phyloP scores from a whole-genome alignment of 805 yeast species.

The Jamesozyma piceae region DNA sequence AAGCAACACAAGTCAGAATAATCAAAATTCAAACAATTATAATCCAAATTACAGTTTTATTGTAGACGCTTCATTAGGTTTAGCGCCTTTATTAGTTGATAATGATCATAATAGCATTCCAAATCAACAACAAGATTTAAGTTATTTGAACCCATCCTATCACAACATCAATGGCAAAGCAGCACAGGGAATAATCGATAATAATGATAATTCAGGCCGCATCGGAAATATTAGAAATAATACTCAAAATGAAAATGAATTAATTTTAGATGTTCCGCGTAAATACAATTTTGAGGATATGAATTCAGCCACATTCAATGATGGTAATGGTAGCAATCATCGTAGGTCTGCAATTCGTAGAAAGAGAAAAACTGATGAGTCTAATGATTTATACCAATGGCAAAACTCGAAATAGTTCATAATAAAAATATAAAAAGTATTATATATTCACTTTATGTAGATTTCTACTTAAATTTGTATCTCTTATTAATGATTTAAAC shows the following conservation, averaged over 20 bases:
- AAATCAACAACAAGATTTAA: background rate
- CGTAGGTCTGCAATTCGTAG: conserved; percentile 3
- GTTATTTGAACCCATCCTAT: background rate
- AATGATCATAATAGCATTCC: background rate
- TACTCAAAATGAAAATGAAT: background rate
- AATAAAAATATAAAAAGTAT: no score
- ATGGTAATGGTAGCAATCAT: background rate
- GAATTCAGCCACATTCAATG: background rate
- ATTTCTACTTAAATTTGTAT: no score
- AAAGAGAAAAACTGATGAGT: conserved; percentile 3
- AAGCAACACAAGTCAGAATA: background rate
- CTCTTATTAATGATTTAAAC: no score
- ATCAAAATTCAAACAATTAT: background rate
- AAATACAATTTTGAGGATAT: conserved; percentile 1
- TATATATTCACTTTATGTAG: no score
- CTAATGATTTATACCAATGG: conserved; percentile 5
- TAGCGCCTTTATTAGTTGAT: conserved; percentile 53
- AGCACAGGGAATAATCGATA: background rate
- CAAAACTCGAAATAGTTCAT: conserved; percentile 5
- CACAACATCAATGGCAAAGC: background rate
- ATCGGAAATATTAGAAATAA: background rate
- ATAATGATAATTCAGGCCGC: background rate
- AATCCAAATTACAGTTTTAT: conserved; percentile 45
- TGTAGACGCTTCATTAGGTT: conserved; percentile 74
- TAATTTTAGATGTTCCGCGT: conserved; percentile 3